Evolutionary conservation across 2,329 filamentous ascomycete species (phyloP).

Genomic region (Orbilia oligospora): DNA sequence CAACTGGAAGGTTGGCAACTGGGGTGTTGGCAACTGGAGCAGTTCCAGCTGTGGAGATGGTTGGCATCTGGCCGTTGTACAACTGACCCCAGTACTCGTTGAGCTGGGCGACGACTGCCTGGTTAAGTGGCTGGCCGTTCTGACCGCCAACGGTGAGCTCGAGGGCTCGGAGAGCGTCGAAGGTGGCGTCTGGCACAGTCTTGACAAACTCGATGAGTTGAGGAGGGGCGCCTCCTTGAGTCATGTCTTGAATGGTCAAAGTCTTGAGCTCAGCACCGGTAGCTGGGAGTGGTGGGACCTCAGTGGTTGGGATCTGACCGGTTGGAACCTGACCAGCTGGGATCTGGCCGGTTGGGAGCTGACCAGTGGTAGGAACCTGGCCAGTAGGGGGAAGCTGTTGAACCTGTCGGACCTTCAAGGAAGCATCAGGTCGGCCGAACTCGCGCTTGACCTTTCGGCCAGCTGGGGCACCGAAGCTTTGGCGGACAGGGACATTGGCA

Average conservation of each 20-base stretch:
- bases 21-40: slow-evolving; percentile 9
- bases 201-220: slow-evolving; percentile 33
- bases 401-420: slow-evolving; percentile 14
- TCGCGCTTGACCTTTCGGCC: slow-evolving; percentile 19
- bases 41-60: slow-evolving; percentile 7
- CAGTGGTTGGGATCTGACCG: not conserved
- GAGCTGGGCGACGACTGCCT: slow-evolving; percentile 24
- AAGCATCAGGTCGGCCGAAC: slow-evolving; percentile 19
- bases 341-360: not conserved
- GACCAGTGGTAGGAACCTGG: not conserved
- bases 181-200: slow-evolving; percentile 4
- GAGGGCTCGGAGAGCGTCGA: slow-evolving; percentile 37
- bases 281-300: slow-evolving; percentile 27
- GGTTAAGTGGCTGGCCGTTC: slow-evolving; percentile 20
- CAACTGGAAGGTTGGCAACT: not conserved
- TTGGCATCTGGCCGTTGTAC: slow-evolving; percentile 27
- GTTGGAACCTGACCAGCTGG: not conserved
- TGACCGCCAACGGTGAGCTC: slow-evolving; percentile 37
- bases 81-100: slow-evolving; percentile 37
- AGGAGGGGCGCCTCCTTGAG: slow-evolving; percentile 13
- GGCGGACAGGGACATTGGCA: not conserved
- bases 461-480: not conserved
- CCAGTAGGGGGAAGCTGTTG: slow-evolving; percentile 7
- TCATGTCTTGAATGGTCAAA: slow-evolving; percentile 31
- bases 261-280: slow-evolving; percentile 37